These are phyloP conservation scores for Forsythia viridissima DNA, from an alignment of 257 asterid species.

Conservation along the genomic window DNA sequence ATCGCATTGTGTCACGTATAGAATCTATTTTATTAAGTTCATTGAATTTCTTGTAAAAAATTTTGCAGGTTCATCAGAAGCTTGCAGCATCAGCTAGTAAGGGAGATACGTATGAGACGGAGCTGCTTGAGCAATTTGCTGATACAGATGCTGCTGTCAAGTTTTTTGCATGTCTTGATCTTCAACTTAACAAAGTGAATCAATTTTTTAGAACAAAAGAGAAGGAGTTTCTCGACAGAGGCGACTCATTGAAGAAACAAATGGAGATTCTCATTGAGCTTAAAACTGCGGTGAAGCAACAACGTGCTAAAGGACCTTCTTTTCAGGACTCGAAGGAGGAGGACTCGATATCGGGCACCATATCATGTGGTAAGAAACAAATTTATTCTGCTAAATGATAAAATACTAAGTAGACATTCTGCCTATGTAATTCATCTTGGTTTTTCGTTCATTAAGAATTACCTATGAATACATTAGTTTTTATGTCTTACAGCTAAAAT, in stretches of 20 bases:
- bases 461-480: too few relatives aligned
- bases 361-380: constrained; percentile 63
- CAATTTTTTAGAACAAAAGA: constrained; percentile 70
- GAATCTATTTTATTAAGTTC: neutral
- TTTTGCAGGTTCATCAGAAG: constrained; percentile 65
- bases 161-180: constrained; percentile 71
- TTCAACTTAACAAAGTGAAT: constrained; percentile 89
- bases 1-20: neutral
- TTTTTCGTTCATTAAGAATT: too few relatives aligned
- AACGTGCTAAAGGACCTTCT: constrained; percentile 37
- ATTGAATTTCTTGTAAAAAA: neutral
- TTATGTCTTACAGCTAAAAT: too few relatives aligned
- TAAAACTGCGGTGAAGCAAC: constrained; percentile 48
- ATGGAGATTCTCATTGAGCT: constrained; percentile 77
- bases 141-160: constrained; percentile 68
- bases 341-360: constrained; percentile 68
- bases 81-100: constrained; percentile 46
- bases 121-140: constrained; percentile 66
- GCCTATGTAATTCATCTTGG: neutral
- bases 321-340: constrained; percentile 57
- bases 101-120: constrained; percentile 74
- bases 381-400: constrained; percentile 17
- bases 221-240: constrained; percentile 82
- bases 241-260: constrained; percentile 72
- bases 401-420: neutral